Conservation (phyloP, 495 filamentous ascomycete genomes). For the Trichoderma parareesei region DNA sequence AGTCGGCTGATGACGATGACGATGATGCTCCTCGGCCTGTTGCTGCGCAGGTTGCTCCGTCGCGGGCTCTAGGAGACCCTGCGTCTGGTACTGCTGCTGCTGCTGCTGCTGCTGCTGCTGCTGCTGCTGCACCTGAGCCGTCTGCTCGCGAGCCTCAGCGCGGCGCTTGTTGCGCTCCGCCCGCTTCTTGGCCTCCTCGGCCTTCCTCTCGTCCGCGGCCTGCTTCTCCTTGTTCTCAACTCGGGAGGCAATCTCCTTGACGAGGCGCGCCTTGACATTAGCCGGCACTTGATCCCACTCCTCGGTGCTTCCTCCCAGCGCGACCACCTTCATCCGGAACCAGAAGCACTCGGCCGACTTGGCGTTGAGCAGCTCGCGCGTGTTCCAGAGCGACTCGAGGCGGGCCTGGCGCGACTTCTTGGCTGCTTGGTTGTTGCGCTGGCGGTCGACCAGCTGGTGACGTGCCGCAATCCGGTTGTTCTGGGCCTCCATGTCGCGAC, state of each 20-base stretch:
- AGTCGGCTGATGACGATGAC: no score
- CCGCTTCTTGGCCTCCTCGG: not conserved
- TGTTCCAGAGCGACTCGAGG: conserved; percentile 1
- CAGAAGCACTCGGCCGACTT: conserved; percentile 12
- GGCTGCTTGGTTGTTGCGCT: conserved; percentile 12
- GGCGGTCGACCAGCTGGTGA: conserved; percentile 7
- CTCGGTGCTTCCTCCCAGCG: conserved; percentile 6
- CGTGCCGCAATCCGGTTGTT: conserved; percentile 4
- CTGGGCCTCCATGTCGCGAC: not conserved
- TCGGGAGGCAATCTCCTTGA: conserved; percentile 1
- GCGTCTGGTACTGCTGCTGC: not conserved
- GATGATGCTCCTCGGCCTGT: no score
- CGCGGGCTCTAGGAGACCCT: not conserved
- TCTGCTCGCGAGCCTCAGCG: not conserved
- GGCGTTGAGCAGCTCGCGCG: conserved; percentile 8
- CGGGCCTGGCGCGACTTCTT: conserved; percentile 11
- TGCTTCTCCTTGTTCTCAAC: not conserved
- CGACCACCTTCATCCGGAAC: conserved; percentile 10
- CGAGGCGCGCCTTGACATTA: not conserved
- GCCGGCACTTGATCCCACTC: not conserved
- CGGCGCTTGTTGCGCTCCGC: conserved; percentile 1
- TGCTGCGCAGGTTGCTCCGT: no score
- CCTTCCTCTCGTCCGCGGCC: conserved; percentile 6
- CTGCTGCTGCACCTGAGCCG: not conserved
- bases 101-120: not conserved